Evolutionary conservation across 1,284 basidiomycete genomes (phyloP), one percentile per base, ranked within the genome.

Genomic region (Tilletia caries): DNA sequence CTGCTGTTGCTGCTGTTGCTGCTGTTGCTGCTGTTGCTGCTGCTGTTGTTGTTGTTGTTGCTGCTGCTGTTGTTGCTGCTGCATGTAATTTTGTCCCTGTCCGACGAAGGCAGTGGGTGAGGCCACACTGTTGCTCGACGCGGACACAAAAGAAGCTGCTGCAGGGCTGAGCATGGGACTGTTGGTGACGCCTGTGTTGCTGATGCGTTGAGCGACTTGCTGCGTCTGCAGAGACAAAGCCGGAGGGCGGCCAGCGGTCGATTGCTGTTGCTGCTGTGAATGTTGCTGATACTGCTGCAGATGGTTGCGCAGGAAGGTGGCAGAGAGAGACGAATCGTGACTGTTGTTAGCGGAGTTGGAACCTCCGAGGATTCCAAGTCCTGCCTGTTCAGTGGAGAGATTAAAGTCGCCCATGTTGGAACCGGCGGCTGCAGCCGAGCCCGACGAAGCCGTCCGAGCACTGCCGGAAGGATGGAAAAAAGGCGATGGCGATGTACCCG

Each of bases 81-180:
- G 46, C 46, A 50, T 5, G 46, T 50, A 27, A 27, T 13, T 13
- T 18, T 13, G 52, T 5, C 13, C 23, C 25, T 25, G 52, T 27
- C 52, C 52, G 5, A 27, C 27, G 27, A 58, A 27, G 25, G 27
- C 27, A 12, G 27, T 27, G 23, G 52, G 52, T 5, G 52, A 58
- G 25, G 27, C n/a, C 23, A 58, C 52, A 27, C 52, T 27, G 3
- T 27, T 27, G 52, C 52, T 58, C n/a, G 52, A 27, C 4, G 52
- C 52, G 23, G 52, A 58, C 15, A 58, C 52, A 27, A 58, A 58
- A 13, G 52, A 58, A 4, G n/a, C 52, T 5, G 52, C 52, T 13
- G 52, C 52, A 6, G 52, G 52, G 32, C 58, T 62, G 58, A 62
- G 58, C 29, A 34, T 33, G 29, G 58, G 58, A 20, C 58, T 62